Base-by-base conservation (phyloP, 1,139 yeast species). In the Saccharomyces hybrid region DNA sequence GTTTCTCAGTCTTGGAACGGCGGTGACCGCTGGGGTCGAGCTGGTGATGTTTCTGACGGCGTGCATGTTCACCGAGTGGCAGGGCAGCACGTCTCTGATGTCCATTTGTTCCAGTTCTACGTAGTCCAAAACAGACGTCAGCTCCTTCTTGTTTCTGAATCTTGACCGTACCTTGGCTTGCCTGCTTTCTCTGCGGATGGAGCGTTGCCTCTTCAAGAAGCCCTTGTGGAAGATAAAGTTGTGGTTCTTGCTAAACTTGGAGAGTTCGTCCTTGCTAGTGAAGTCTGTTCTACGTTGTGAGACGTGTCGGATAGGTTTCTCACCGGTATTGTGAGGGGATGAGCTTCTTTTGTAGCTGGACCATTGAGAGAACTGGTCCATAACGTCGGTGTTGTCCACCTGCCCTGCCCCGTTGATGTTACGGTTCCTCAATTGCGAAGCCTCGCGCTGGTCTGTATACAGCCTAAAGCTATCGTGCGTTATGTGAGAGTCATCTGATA, bases 211-310 rank as follows among this genome's bases (percentile, higher is more conserved):
- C 34, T 51, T 55, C 29, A 66, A 61, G 47, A 66, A 66, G 3
- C 70, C 70, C 32, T 58, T 60, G 47, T 66, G 70, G 48, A 66
- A 66, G 42, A 66, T 58, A 47, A 63, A 63, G 32, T 53, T 54
- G 16, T 54, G 58, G n/a, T 56, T 51, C 12, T 55, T 51, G 34
- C 56, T 55, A 47, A 48, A 58, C 26, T 56, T 50, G n/a, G 55
- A 50, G 14, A 56, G 42, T 53, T 65, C 69, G n/a, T 53, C 51
- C 4, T 47, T 54, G 31, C 54, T 63, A 4, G 69, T 62, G 44
- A 61, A 64, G 54, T 65, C 68, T n/a, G 55, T 62, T 28, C 66
- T 56, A 31, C 54, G 53, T 28, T 61, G 41, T 14, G 65, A 58
- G 19, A 60, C 52, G 24, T 38, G 44, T 16, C 44, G 44, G n/a